Base-by-base conservation (phyloP, 352 stramenopile genomes). In the Hyaloperonospora arabidopsidis region DNA sequence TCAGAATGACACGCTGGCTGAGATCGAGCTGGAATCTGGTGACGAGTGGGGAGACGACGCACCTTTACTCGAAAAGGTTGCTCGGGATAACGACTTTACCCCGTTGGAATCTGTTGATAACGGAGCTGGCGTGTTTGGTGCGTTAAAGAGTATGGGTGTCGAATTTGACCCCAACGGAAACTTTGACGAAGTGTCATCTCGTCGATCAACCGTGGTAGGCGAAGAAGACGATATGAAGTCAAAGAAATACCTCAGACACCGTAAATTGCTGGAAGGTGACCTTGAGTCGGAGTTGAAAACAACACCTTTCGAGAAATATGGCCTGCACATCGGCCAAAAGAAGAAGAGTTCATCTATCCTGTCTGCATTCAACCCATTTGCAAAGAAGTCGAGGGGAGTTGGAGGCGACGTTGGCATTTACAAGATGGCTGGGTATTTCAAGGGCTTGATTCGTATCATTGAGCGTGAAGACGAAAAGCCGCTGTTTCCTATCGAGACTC, bases 391-490 rank as follows among this genome's bases (percentile, higher is more conserved):
- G 45, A 34, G 61, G 7, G 39, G 54, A 18, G n/a, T 70, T 59
- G 19, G 52, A 21, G 63, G 65, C 36, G 77, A 79, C 13, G 69
- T 63, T 12, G 76, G 74, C 4, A 66, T 81, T 29, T 90, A 86
- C 67, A 88, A 90, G 59, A 76, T 85, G 28, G 86, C 86, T 19
- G 89, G 87, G 1, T 76, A 81, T 21, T 96, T 97, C 58, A 97
- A 97, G 74, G 89, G 87, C 17, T 57, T 97, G 34, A 84, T 97
- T n/a, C 82, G 89, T 18, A 70, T 97, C 14, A 84, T 95, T 22
- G 69, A 89, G 36, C 66, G 77, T 22, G 70, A 90, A 49, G 84
- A 95, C 28, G 84, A 93, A 50, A 85, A 82, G 45, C 79, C 84
- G 1, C 57, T 88, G 25, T 59, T 94, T n/a, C 68, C 91, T 52